Conservation (phyloP, 371 early-diverging fungal genomes). For the Saksenaea oblongispora region DNA sequence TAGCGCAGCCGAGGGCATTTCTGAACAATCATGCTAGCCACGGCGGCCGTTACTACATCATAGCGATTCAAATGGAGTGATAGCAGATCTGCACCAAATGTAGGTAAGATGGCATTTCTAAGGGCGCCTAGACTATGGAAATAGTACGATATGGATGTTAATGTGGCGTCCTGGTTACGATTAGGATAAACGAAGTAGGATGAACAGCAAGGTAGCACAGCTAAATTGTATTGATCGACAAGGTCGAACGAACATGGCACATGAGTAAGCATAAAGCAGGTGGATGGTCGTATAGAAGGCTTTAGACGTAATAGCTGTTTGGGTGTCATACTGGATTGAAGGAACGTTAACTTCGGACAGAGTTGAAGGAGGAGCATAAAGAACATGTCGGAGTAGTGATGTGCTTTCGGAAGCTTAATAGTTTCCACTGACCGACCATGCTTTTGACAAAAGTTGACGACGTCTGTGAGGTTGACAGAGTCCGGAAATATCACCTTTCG, state of each 20-base stretch:
- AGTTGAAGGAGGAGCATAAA: conserved; percentile 21
- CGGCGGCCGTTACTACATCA: conserved; percentile 36
- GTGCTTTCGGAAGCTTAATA: conserved; percentile 38
- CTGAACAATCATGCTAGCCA: conserved; percentile 35
- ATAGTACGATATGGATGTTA: conserved; percentile 46
- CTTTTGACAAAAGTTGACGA: conserved; percentile 34
- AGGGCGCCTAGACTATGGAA: conserved; percentile 49
- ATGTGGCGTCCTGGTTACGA: conserved; percentile 8
- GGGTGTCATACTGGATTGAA: conserved; percentile 35
- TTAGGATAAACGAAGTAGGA: conserved; percentile 42
- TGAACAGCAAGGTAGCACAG: conserved; percentile 34
- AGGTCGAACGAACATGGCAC: conserved; percentile 15
- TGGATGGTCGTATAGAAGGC: conserved; percentile 9
- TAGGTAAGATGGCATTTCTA: conserved; percentile 45
- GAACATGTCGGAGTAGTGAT: conserved; percentile 26
- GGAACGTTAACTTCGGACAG: conserved; percentile 34
- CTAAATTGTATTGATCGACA: conserved; percentile 6
- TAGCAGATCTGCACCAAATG: conserved; percentile 43
- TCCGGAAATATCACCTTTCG: conserved; percentile 46
- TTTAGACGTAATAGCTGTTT: conserved; percentile 16
- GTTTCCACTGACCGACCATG: conserved; percentile 37
- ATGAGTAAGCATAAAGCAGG: conserved; percentile 41
- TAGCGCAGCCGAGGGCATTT: conserved; percentile 46
- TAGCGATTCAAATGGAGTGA: conserved; percentile 41
- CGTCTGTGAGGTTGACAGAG: conserved; percentile 17